phyloP scores from a whole-genome alignment of 2,329 filamentous ascomycete species.

The Trichoderma guizhouense region DNA sequence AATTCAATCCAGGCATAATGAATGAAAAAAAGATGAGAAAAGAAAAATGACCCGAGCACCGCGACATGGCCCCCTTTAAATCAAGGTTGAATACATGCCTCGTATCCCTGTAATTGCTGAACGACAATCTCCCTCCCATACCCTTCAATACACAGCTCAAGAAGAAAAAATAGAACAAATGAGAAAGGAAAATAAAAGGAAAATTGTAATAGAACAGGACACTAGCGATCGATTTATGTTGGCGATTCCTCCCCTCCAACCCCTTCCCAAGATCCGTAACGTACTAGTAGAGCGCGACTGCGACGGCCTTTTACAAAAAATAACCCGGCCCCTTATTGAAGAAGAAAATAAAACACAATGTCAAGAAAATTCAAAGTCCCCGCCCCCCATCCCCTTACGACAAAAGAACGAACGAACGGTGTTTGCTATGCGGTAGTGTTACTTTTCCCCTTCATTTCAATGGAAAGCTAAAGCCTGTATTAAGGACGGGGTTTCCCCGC shows the following conservation, averaged over 20 bases:
- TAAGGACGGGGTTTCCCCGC: not conserved
- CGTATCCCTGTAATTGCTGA: not conserved
- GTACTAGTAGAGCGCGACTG: constrained; percentile 4
- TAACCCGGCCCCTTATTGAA: not conserved
- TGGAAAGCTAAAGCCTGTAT: not conserved
- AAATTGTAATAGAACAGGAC: not conserved
- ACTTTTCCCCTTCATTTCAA: not conserved
- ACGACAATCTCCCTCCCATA: constrained; percentile 5
- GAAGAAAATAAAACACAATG: not conserved
- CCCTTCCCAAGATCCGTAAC: not conserved
- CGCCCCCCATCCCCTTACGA: not conserved
- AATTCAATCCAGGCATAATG: not conserved
- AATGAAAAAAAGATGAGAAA: not conserved
- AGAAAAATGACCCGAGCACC: not conserved
- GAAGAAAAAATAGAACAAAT: not conserved
- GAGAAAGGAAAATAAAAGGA: not conserved
- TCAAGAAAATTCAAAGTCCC: constrained; percentile 9
- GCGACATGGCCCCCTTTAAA: not conserved
- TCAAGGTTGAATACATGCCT: not conserved
- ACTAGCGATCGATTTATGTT: not conserved
- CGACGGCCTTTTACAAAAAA: constrained; percentile 6
- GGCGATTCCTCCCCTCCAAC: not conserved
- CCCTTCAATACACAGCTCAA: not conserved
- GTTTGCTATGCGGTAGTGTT: constrained; percentile 8
- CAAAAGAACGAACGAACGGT: constrained; percentile 15